Evolutionary conservation across 257 asterid genomes (phyloP), one percentile per base, ranked within the genome.

Genomic region (Ophiorrhiza pumila): DNA sequence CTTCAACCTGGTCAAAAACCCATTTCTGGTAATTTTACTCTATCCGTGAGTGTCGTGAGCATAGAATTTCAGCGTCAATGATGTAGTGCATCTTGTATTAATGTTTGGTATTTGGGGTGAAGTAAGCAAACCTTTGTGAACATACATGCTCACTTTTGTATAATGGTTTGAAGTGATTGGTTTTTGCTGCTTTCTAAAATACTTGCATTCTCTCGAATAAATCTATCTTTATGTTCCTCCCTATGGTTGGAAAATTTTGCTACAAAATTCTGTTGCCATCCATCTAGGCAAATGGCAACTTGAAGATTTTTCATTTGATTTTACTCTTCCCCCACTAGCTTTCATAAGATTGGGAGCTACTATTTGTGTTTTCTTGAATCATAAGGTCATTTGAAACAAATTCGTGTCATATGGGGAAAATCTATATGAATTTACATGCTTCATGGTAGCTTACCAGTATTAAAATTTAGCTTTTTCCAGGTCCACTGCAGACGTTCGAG

Each of bases 1-100:
- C 95, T 68, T 79, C 93, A 68, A 80, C 83, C 64, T 94, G 99
- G 99, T 90, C 97, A 66, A 90, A 82, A 90, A 88, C 95, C 69
- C 99, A 91, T 89, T 92, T 94, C 91, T 94, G 99, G 99, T 94
- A 90, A 27, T 41, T 68, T 72, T 35, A 31, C 61, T 58, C 52
- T 61, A 75, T 56, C 53, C 31, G 20, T 43, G 20, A 66, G 18
- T 67, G 49, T 4, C 34, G 22, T 17, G 5, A 2, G 42, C 42
- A 43, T 3, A 20, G 11, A 59, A 32, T 18, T 25, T 47, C 31
- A 12, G 12, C 4, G 55, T 10, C 31, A 35, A 50, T 73, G 37
- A 31, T 43, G 27, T 23, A 18, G 23, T 7, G 10, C 22, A 62
- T 50, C 53, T 35, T 50, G 27, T n/a, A 32, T 22, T 25, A 14